phyloP scores from a whole-genome alignment of 352 stramenopile species.

The Phytophthora idaei region DNA sequence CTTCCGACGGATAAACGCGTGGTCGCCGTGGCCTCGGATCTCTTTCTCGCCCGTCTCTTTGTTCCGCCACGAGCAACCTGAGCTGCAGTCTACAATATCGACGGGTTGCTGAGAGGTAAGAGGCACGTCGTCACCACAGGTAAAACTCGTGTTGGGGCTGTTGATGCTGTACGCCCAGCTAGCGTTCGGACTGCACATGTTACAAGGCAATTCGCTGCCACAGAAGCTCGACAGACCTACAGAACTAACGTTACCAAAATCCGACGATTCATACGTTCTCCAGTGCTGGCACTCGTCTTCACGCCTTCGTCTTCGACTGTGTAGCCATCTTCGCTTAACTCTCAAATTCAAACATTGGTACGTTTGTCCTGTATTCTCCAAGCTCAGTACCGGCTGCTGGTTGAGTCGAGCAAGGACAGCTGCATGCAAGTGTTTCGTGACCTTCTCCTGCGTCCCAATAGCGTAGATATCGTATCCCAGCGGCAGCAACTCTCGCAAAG shows the following conservation, averaged over 20 bases:
- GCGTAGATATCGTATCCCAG: slow-evolving; percentile 80
- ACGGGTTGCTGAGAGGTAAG: background rate
- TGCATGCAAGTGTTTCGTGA: slow-evolving; percentile 64
- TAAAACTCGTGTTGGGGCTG: slow-evolving; percentile 21
- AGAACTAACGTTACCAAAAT: slow-evolving; percentile 15
- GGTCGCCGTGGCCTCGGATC: slow-evolving; percentile 63
- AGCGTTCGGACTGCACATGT: slow-evolving; percentile 15
- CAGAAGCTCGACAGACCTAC: slow-evolving; percentile 12
- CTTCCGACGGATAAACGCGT: slow-evolving; percentile 66
- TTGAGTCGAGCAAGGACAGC: slow-evolving; percentile 59
- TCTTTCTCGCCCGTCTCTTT: slow-evolving; percentile 37
- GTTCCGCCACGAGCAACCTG: slow-evolving; percentile 15
- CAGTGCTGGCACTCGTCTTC: slow-evolving; percentile 14
- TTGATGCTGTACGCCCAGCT: slow-evolving; percentile 11
- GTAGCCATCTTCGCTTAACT: slow-evolving; percentile 4
- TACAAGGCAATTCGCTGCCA: slow-evolving; percentile 14
- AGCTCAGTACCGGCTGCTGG: slow-evolving; percentile 6
- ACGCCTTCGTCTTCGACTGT: background rate
- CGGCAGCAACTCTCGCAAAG: slow-evolving; percentile 54
- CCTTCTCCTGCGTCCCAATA: slow-evolving; percentile 73
- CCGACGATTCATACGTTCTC: slow-evolving; percentile 14
- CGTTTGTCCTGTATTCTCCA: background rate
- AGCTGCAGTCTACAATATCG: background rate
- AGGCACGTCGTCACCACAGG: slow-evolving; percentile 3
- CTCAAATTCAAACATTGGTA: slow-evolving; percentile 41